Evolutionary conservation across 2,329 filamentous ascomycete species (phyloP), one percentile per base, ranked within the genome.

Genomic region (Fusarium nanum): DNA sequence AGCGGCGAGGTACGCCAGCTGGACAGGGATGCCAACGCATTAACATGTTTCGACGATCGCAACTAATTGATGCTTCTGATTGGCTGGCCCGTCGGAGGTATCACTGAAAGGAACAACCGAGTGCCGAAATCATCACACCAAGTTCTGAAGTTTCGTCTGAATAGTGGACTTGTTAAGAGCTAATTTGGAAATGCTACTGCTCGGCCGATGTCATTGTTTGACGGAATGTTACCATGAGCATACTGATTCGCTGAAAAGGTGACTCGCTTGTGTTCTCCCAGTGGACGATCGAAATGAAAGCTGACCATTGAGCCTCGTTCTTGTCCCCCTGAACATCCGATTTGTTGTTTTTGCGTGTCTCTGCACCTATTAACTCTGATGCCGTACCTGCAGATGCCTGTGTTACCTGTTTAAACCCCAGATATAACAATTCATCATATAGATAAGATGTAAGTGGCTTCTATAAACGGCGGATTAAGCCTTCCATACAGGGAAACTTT

Each of bases 1-100:
- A 70, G 14, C 52, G 63, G 50, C 30, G 45, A 68, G 63, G 37
- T 54, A 62, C 55, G 56, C 54, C 67, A 71, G 67, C 68, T 68
- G 23, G 37, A 55, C 68, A 70, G 59, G 67, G 63, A 49, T 71
- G 45, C 25, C 49, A 44, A 34, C 28, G 67, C 68, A 68, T 70
- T 67, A 56, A 65, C 20, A 28, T 23, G 56, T 53, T 41, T 22
- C 13, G 61, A 41, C 41, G 52, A 70, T 70, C 64, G 25, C 42
- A 44, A 18, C 23, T 11, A 50, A 52, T 47, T 62, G 58, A 14
- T 4, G 0, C 4, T 23, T 37, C 3, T 50, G 11, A 70, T 68
- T 70, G 63, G 67, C 3, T 7, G 50, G 32, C 4, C 13, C 44
- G 10, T 71, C 67, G 67, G 62, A 55, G 58, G 22, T 56, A 68